These are phyloP conservation scores for Pseudozyma tsukubaensis DNA, from an alignment of 1,284 basidiomycete genomes.

Conservation along the genomic window DNA sequence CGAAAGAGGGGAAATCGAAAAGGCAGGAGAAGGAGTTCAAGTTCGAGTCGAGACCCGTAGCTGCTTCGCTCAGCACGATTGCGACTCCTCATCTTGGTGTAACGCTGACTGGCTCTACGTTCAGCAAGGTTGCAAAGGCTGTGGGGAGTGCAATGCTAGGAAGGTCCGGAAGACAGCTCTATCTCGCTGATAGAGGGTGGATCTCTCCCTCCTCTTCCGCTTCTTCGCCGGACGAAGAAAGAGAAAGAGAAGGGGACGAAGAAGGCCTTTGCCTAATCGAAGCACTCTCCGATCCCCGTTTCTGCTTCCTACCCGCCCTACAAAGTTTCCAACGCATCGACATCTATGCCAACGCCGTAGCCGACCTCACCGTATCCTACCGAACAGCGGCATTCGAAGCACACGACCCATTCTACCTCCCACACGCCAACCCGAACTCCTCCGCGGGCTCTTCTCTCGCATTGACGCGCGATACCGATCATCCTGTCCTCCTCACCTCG, in stretches of 20 bases:
- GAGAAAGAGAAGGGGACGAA: not conserved
- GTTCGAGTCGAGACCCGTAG: slow-evolving; percentile 29
- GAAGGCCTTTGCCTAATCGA: slow-evolving; percentile 40
- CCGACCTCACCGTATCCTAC: slow-evolving; percentile 65
- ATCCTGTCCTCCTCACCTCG: slow-evolving; percentile 21
- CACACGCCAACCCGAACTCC: not conserved
- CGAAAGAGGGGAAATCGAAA: not conserved
- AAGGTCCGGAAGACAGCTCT: slow-evolving; percentile 25
- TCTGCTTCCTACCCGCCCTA: slow-evolving; percentile 82
- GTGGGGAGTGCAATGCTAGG: slow-evolving; percentile 68
- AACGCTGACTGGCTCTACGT: slow-evolving; percentile 46
- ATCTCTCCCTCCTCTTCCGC: slow-evolving; percentile 1
- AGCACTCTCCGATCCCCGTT: slow-evolving; percentile 71
- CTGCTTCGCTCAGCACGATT: slow-evolving; percentile 76
- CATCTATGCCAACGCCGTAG: slow-evolving; percentile 82
- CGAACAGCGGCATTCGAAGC: slow-evolving; percentile 51
- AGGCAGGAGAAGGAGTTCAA: not conserved
- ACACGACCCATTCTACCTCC: slow-evolving; percentile 44
- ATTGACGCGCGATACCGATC: slow-evolving; percentile 26
- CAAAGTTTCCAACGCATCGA: slow-evolving; percentile 77
- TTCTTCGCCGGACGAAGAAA: not conserved
- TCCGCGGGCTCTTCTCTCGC: slow-evolving; percentile 1
- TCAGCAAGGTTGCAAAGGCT: slow-evolving; percentile 76
- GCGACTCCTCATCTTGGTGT: slow-evolving; percentile 83
- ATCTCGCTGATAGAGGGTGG: slow-evolving; percentile 51